Evolutionary conservation across 768 basidiomycete genomes (phyloP).

Genomic region (Nevesoporus exiguus): DNA sequence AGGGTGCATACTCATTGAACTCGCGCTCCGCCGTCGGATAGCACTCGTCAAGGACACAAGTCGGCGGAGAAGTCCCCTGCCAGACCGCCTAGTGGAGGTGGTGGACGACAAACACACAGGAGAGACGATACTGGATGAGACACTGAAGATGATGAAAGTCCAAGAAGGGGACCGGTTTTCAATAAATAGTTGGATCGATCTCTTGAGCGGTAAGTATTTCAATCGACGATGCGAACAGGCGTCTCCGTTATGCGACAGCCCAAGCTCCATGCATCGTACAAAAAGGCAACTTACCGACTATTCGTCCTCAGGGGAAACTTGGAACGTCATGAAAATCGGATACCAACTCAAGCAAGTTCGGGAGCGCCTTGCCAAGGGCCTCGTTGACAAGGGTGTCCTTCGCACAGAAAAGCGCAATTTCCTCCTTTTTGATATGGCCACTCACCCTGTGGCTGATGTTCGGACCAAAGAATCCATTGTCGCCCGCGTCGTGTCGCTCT

Average conservation of each 20-base stretch:
- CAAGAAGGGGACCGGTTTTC: conserved; percentile 54
- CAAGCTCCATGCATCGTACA: neutral
- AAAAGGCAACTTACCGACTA: neutral
- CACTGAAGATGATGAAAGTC: conserved; percentile 91
- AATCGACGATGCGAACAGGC: neutral
- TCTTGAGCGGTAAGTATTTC: conserved; percentile 69
- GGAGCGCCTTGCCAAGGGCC: conserved; percentile 93
- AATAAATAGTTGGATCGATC: conserved; percentile 91
- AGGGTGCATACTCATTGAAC: conserved; percentile 97
- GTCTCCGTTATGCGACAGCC: neutral
- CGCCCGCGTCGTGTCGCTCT: conserved; percentile 66
- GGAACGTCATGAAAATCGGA: conserved; percentile 99
- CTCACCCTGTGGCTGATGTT: conserved; percentile 93
- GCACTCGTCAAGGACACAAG: conserved; percentile 82
- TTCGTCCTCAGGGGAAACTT: conserved; percentile 80
- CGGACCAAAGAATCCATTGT: conserved; percentile 87
- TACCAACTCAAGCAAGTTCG: conserved; percentile 99
- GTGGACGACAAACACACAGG: conserved; percentile 91
- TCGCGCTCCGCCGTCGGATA: conserved; percentile 92
- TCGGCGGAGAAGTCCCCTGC: conserved; percentile 66
- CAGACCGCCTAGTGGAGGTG: conserved; percentile 86
- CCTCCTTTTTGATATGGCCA: conserved; percentile 99
- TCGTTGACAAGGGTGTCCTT: conserved; percentile 98
- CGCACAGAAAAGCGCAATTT: conserved; percentile 99
- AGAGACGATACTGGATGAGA: conserved; percentile 94